Evolutionary conservation across 768 basidiomycete genomes (phyloP).

Genomic region (Russula sp.): DNA sequence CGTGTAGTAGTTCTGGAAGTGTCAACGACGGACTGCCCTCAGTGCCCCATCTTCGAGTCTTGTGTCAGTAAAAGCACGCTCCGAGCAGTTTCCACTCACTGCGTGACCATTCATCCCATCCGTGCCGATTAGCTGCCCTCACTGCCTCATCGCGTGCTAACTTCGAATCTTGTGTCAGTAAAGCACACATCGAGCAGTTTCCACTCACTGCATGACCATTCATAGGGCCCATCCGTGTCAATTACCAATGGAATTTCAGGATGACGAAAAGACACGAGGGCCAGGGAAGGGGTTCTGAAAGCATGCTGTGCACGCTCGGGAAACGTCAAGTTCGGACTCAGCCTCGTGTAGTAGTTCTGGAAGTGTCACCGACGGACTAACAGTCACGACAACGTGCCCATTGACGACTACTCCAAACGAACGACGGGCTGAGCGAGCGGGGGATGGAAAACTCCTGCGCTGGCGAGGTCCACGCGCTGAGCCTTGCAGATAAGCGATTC

Average conservation of each 20-base stretch:
- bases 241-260: background rate
- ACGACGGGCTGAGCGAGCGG: constrained; percentile 7
- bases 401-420: constrained; percentile 37
- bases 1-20: too few relatives aligned
- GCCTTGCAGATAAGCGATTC: constrained; percentile 30
- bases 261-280: background rate
- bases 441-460: constrained; percentile 17
- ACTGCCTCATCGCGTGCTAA: too few relatives aligned
- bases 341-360: constrained; percentile 18
- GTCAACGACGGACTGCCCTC: too few relatives aligned
- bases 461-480: constrained; percentile 11
- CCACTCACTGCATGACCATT: too few relatives aligned
- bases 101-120: too few relatives aligned
- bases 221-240: too few relatives aligned
- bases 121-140: too few relatives aligned
- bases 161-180: too few relatives aligned
- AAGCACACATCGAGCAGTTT: too few relatives aligned
- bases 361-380: constrained; percentile 34
- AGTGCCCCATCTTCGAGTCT: too few relatives aligned
- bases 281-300: constrained; percentile 20
- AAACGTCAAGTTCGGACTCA: constrained; percentile 38
- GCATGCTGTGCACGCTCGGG: background rate
- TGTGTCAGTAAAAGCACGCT: too few relatives aligned
- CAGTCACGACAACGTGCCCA: constrained; percentile 48
- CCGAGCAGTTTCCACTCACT: too few relatives aligned